Evolutionary conservation across 352 stramenopile species (phyloP).

Genomic region (Saprolegnia parasitica): DNA sequence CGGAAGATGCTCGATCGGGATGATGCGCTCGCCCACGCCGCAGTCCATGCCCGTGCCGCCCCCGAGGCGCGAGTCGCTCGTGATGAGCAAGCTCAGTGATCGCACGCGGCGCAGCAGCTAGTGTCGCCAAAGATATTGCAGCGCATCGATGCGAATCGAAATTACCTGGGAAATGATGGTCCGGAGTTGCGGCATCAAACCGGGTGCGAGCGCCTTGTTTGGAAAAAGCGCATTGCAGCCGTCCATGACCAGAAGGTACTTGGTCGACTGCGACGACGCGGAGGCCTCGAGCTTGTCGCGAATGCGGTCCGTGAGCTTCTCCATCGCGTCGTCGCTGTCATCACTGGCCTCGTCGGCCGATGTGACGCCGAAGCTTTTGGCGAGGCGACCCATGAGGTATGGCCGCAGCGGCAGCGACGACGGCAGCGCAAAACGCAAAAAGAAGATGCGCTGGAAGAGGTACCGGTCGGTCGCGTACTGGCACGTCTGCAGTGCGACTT

Average conservation of each 20-base stretch:
- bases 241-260: constrained; percentile 69
- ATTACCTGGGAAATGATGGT: constrained; percentile 27
- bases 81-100: constrained; percentile 56
- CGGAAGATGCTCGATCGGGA: constrained; percentile 57
- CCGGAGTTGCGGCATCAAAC: constrained; percentile 3
- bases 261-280: constrained; percentile 34
- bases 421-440: constrained; percentile 36
- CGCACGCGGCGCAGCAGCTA: constrained; percentile 62
- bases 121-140: too few relatives aligned
- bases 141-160: not conserved
- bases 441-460: constrained; percentile 72
- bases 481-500: constrained; percentile 68
- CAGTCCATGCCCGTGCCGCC: constrained; percentile 43
- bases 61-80: constrained; percentile 64
- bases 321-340: constrained; percentile 23
- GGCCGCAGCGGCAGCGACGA: not conserved
- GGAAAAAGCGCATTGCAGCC: constrained; percentile 49
- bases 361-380: constrained; percentile 47
- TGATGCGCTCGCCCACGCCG: constrained; percentile 75
- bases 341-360: constrained; percentile 27
- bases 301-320: constrained; percentile 51
- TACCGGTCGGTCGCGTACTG: constrained; percentile 70
- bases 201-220: not conserved
- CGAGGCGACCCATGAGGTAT: constrained; percentile 34
- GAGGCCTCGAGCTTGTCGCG: constrained; percentile 39